Base-by-base conservation (phyloP, 495 filamentous ascomycete species). In the Rostrohypoxylon terebratum region DNA sequence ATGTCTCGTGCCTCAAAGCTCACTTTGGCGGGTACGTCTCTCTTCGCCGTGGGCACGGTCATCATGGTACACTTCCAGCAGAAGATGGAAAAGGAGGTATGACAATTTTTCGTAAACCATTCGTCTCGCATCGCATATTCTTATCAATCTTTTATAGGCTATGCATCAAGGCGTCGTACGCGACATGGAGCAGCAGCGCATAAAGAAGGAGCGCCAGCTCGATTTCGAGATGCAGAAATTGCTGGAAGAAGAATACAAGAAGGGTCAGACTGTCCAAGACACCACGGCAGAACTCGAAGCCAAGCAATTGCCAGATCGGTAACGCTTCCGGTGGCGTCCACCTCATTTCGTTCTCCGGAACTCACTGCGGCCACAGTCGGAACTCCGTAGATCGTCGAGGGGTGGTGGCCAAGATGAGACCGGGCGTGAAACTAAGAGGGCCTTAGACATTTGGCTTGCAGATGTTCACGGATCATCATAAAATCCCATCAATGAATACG, bases 81-180 rank as follows among this genome's bases (percentile, higher is more conserved):
- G 80, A 87, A 90, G 70, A 81, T 86, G n/a, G 96, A 99, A 78
- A 92, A 93, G 86, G 88, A 89, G 77, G 95, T 97, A 82, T 61
- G 38, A 13, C 38, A 14, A 42, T n/a, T 33, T 21, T 34, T 57
- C 45, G 13, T 7, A 1, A 8, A 31, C 1, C n/a, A 4, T 16
- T 34, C 7, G 9, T 10, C 23, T 28, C 13, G 13, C 33, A 33
- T 4, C 3, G 36, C n/a, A 48, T 25, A 58, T 21, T 11, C 64
- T 63, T 4, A 58, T 51, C 44, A 25, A 34, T 23, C 28, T 25
- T 42, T 10, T n/a, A 45, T 77, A 97, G 95, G 92, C 93, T 45
- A 99, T 99, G 96, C 96, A 99, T 77, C 88, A 89, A 63, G 96
- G 96, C 14, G 96, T 99, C 7, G 84, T 98, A 73, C 92, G 94